Evolutionary conservation across 306 rosid genomes (phyloP).

Genomic region (Vicia sativa): DNA sequence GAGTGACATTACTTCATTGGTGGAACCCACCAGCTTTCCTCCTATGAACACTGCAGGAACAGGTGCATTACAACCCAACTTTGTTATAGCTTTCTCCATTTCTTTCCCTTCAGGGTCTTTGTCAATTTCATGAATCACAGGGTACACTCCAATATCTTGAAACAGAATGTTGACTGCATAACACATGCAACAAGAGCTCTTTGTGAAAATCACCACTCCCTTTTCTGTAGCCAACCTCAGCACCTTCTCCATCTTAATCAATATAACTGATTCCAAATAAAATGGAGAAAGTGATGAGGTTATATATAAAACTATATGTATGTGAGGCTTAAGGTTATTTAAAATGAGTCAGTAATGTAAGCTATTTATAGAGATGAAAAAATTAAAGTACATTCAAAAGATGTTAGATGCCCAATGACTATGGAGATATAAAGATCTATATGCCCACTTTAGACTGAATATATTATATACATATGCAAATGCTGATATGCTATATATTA

Average conservation of each 20-base stretch:
- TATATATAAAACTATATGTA: constrained; percentile 12
- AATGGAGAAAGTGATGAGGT: too few relatives aligned
- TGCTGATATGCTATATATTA: constrained; percentile 39
- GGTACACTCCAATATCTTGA: constrained; percentile 66
- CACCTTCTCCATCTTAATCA: constrained; percentile 86
- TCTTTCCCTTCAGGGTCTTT: constrained; percentile 80
- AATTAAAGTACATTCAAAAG: constrained; percentile 55
- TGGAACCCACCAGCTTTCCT: constrained; percentile 87
- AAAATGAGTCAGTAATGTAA: constrained; percentile 51
- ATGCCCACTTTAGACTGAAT: constrained; percentile 41
- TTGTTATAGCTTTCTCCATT: constrained; percentile 79
- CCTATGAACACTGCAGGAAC: constrained; percentile 95
- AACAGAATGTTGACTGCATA: constrained; percentile 83
- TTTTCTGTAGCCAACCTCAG: constrained; percentile 67
- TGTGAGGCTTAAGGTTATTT: constrained; percentile 52
- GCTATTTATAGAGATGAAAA: constrained; percentile 73
- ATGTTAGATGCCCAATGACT: constrained; percentile 61
- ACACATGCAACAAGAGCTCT: constrained; percentile 94
- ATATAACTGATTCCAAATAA: neutral
- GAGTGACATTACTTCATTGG: constrained; percentile 97
- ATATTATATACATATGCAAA: constrained; percentile 48
- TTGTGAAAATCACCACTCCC: constrained; percentile 90
- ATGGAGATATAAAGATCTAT: constrained; percentile 46
- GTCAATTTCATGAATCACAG: constrained; percentile 76
- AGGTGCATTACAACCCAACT: constrained; percentile 73